Percentiles rank a stretch among this genome's conserved stretches.
These are phyloP conservation scores for Suhomyces yuchorum DNA, from an alignment of 1,139 yeast species.

Conservation along the genomic window DNA sequence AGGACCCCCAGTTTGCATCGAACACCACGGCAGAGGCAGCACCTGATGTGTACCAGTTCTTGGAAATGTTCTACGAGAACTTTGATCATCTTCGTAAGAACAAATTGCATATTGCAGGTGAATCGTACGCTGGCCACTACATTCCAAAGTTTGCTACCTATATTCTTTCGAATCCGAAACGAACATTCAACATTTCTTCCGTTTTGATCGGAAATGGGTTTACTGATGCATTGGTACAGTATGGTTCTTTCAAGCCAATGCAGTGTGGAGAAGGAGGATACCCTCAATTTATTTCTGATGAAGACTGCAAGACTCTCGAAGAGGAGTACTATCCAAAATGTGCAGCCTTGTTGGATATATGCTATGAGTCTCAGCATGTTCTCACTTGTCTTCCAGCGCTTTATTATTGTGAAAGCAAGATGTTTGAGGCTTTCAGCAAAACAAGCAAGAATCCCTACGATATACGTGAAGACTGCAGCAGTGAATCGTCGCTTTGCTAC, in stretches of 20 bases:
- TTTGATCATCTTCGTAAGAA: constrained; percentile 44
- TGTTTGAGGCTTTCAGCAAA: constrained; percentile 12
- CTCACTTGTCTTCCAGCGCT: constrained; percentile 17
- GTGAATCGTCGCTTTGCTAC: constrained; percentile 13
- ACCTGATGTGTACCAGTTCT: constrained; percentile 60
- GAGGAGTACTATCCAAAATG: constrained; percentile 14
- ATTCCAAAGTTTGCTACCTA: constrained; percentile 76
- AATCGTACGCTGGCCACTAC: constrained; percentile 84
- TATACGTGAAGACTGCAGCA: constrained; percentile 15
- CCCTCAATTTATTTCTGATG: constrained; percentile 49
- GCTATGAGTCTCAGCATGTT: constrained; percentile 13
- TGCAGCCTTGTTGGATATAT: constrained; percentile 12
- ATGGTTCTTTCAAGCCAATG: constrained; percentile 71
- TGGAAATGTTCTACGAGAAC: constrained; percentile 24
- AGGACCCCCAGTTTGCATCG: constrained; percentile 33
- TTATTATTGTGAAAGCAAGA: constrained; percentile 8
- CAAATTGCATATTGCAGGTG: constrained; percentile 80
- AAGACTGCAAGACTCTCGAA: constrained; percentile 44
- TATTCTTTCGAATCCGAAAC: constrained; percentile 60
- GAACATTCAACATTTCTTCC: constrained; percentile 64
- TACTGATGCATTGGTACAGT: constrained; percentile 71
- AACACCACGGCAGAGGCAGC: constrained; percentile 69
- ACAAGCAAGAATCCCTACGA: constrained; percentile 18
- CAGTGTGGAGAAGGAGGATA: constrained; percentile 81
- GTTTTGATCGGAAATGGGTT: constrained; percentile 81